phyloP scores from a whole-genome alignment of 2,329 filamentous ascomycete genomes.

The Periconia digitata region DNA sequence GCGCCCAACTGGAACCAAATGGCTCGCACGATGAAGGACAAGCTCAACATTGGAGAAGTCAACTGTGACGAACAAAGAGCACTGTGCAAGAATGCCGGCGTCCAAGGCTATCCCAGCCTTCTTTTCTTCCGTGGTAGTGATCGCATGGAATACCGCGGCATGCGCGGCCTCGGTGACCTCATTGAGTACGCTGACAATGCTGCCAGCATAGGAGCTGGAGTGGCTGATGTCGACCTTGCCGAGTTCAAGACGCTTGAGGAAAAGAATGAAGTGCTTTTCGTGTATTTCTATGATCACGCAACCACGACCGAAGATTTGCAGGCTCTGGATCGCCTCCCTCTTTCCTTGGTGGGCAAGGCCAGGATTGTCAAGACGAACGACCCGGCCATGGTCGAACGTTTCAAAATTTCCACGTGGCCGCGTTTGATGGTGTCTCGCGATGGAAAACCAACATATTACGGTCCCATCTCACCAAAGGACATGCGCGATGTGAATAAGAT shows the following conservation, averaged over 20 bases:
- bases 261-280: constrained; percentile 92
- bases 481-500: constrained; percentile 87
- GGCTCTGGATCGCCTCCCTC: constrained; percentile 80
- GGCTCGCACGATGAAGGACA: constrained; percentile 86
- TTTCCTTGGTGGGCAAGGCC: constrained; percentile 87
- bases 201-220: constrained; percentile 71
- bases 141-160: constrained; percentile 87
- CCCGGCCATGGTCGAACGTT: constrained; percentile 71
- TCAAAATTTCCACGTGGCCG: constrained; percentile 98
- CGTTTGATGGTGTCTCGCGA: constrained; percentile 86
- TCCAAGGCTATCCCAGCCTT: constrained; percentile 83
- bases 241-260: constrained; percentile 82
- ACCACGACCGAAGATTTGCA: constrained; percentile 90
- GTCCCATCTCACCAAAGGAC: constrained; percentile 80
- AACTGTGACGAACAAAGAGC: constrained; percentile 86
- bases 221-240: constrained; percentile 77
- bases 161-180: constrained; percentile 89
- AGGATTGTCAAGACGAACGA: constrained; percentile 92
- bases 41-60: constrained; percentile 90
- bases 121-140: constrained; percentile 92
- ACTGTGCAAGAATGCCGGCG: constrained; percentile 87
- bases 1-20: constrained; percentile 87
- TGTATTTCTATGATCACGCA: constrained; percentile 97
- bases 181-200: constrained; percentile 85
- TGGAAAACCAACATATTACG: constrained; percentile 87